These are phyloP conservation scores for Phytophthora cryptogea DNA, from an alignment of 352 stramenopile species.

Conservation along the genomic window DNA sequence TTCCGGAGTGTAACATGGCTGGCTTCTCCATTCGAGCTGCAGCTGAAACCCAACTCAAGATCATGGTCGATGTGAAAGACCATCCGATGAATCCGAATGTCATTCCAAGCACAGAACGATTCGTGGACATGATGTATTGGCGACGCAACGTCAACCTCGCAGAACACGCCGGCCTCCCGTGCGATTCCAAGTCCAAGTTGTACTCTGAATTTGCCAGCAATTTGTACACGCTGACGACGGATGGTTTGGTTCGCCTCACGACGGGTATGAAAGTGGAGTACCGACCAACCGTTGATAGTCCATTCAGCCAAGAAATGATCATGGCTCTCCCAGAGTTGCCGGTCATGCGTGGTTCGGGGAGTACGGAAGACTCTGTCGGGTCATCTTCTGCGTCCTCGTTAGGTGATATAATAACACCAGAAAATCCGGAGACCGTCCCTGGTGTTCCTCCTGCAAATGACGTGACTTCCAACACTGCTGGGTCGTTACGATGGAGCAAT, in stretches of 20 bases:
- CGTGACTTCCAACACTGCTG: constrained; percentile 4
- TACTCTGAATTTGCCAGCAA: constrained; percentile 50
- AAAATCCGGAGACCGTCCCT: constrained; percentile 6
- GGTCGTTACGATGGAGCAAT: background rate
- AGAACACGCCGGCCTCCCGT: constrained; percentile 40
- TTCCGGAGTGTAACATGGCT: constrained; percentile 47
- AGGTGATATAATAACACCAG: constrained; percentile 3
- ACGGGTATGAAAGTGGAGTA: constrained; percentile 55
- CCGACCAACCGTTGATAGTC: constrained; percentile 13
- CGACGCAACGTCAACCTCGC: constrained; percentile 57
- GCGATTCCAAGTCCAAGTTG: constrained; percentile 50
- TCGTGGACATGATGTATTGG: constrained; percentile 59
- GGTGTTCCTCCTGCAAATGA: constrained; percentile 10
- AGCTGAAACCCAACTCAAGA: constrained; percentile 48
- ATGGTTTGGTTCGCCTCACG: constrained; percentile 45
- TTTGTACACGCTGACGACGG: constrained; percentile 41
- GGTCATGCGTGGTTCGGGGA: constrained; percentile 2
- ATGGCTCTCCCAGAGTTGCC: constrained; percentile 15
- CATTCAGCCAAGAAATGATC: constrained; percentile 34
- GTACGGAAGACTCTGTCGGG: background rate
- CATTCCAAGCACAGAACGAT: constrained; percentile 44
- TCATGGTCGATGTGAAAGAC: constrained; percentile 40
- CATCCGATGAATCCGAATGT: constrained; percentile 19
- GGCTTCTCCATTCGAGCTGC: constrained; percentile 38
- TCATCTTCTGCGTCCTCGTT: constrained; percentile 8